Conservation (phyloP, 495 filamentous ascomycete genomes). For the Clavariopsis aquatica region DNA sequence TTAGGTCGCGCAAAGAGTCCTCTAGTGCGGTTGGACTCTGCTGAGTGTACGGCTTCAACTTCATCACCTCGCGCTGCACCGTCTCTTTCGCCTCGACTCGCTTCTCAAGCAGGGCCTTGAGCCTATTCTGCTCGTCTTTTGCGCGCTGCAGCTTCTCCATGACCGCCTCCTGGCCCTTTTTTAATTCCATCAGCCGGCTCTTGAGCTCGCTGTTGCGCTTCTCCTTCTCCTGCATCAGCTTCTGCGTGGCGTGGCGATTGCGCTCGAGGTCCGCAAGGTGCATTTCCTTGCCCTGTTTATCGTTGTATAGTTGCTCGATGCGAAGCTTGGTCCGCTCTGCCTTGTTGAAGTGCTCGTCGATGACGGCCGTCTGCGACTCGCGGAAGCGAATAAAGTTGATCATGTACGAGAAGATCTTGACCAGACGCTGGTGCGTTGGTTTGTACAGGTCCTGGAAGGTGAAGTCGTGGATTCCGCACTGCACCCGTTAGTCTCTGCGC, state of each 20-base stretch:
- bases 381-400: conserved; percentile 99
- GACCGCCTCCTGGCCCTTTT: conserved; percentile 74
- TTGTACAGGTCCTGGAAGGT: conserved; percentile 85
- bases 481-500: neutral
- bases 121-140: conserved; percentile 67
- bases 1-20: conserved; percentile 76
- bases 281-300: conserved; percentile 83
- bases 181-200: conserved; percentile 71
- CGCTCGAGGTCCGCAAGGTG: conserved; percentile 78
- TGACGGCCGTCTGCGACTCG: conserved; percentile 79
- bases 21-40: conserved; percentile 83
- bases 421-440: conserved; percentile 82
- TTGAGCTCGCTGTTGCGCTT: conserved; percentile 83
- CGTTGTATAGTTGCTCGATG: conserved; percentile 80
- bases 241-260: conserved; percentile 74
- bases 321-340: conserved; percentile 78
- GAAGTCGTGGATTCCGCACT: conserved; percentile 90
- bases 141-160: conserved; percentile 74
- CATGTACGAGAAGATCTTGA: conserved; percentile 90
- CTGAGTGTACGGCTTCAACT: conserved; percentile 86
- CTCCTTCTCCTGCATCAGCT: conserved; percentile 75
- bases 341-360: conserved; percentile 90
- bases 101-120: conserved; percentile 74
- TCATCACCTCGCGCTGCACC: conserved; percentile 74
- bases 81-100: conserved; percentile 65